A percentile compares a stretch with the other conserved stretches of the same genome.
phyloP scores from a whole-genome alignment of 208 protist species.

The Endotrypanum monterogeii region DNA sequence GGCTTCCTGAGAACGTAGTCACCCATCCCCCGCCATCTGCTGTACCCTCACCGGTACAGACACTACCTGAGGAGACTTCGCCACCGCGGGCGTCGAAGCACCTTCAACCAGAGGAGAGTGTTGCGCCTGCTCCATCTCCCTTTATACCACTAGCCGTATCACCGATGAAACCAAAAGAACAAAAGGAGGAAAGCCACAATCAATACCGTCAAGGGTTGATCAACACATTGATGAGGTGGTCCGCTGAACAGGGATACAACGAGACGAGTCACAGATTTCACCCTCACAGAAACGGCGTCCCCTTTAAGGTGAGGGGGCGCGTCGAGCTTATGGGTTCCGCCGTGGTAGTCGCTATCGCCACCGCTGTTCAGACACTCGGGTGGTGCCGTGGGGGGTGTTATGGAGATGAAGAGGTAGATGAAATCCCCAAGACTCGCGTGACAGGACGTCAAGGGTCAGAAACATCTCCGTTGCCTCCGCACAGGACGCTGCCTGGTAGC shows the following conservation, averaged over 20 bases:
- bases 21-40: background rate
- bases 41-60: background rate
- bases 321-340: slow-evolving; percentile 22
- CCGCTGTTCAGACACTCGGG: slow-evolving; percentile 22
- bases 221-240: slow-evolving; percentile 7
- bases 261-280: slow-evolving; percentile 22
- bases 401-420: background rate
- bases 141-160: background rate
- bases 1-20: background rate
- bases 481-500: background rate
- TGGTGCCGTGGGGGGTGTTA: slow-evolving; percentile 24
- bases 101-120: background rate
- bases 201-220: slow-evolving; percentile 9
- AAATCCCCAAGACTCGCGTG: background rate
- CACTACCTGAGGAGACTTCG: background rate
- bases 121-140: background rate
- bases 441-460: background rate
- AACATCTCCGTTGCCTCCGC: background rate
- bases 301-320: slow-evolving; percentile 19
- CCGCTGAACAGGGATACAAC: slow-evolving; percentile 33
- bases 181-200: background rate
- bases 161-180: background rate
- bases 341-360: slow-evolving; percentile 18
- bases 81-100: background rate
- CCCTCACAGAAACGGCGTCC: slow-evolving; percentile 10